Evolutionary conservation across 805 yeast genomes (phyloP).

Genomic region (Geotrichum ghanense): DNA sequence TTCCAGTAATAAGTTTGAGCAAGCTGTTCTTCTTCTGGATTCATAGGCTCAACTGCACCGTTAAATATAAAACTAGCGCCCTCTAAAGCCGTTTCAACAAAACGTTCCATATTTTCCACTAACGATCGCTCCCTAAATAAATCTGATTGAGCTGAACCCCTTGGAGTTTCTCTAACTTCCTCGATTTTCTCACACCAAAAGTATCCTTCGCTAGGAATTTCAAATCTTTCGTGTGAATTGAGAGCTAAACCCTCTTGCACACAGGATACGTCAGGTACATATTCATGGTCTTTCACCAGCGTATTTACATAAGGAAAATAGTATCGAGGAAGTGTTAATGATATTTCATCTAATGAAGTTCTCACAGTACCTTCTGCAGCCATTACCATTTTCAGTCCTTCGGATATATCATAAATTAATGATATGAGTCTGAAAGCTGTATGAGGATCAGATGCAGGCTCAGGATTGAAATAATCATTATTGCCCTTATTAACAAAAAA

Average conservation of each 20-base stretch:
- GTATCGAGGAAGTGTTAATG: not conserved
- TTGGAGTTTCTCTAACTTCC: constrained; percentile 60
- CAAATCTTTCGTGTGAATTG: constrained; percentile 16
- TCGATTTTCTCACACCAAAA: constrained; percentile 93
- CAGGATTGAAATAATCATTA: constrained; percentile 56
- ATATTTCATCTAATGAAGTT: not conserved
- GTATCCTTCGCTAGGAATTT: constrained; percentile 38
- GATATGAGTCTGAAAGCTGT: not conserved
- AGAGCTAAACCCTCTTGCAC: not conserved
- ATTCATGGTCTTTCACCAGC: not conserved
- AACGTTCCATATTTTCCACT: constrained; percentile 61
- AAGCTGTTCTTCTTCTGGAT: constrained; percentile 54
- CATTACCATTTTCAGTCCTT: not conserved
- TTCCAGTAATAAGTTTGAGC: constrained; percentile 64
- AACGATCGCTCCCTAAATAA: constrained; percentile 65
- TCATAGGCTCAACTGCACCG: constrained; percentile 67
- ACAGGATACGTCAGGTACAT: not conserved
- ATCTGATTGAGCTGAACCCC: constrained; percentile 45
- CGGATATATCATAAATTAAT: not conserved
- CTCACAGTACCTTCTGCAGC: not conserved
- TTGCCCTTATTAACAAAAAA: constrained; percentile 68
- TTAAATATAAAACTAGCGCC: constrained; percentile 70
- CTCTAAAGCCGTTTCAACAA: constrained; percentile 59
- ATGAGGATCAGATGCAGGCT: not conserved
- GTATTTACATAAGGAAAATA: not conserved